phyloP scores from a whole-genome alignment of 352 stramenopile species.

The Phytophthora gonapodyides region DNA sequence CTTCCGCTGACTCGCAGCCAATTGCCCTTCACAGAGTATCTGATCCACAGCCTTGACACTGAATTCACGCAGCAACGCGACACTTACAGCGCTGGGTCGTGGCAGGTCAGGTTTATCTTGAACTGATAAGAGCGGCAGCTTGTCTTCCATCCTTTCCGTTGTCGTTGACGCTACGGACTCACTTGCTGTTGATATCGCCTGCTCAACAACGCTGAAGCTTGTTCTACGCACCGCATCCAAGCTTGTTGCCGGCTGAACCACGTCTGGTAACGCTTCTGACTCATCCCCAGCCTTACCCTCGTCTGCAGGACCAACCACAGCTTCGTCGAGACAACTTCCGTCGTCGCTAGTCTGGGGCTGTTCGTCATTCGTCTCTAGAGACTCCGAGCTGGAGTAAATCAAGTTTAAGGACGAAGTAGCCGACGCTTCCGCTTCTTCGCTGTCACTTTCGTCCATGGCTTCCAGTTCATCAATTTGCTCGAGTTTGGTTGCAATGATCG shows the following conservation, averaged over 20 bases:
- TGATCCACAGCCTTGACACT: conserved; percentile 6
- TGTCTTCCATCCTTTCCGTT: background rate
- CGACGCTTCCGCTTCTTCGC: background rate
- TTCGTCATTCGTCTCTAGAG: background rate
- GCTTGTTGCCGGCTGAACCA: background rate
- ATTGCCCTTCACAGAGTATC: conserved; percentile 13
- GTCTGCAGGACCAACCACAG: background rate
- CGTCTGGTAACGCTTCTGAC: background rate
- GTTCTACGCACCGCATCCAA: conserved; percentile 6
- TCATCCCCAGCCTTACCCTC: background rate
- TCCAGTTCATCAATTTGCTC: too few species aligned
- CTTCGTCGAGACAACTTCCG: background rate
- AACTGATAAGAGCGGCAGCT: background rate
- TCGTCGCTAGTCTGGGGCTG: background rate
- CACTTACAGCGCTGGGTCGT: background rate
- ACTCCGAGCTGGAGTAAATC: background rate
- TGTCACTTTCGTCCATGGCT: too few species aligned
- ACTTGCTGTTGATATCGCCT: conserved; percentile 14
- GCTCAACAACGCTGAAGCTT: conserved; percentile 2
- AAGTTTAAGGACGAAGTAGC: background rate
- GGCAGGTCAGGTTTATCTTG: background rate
- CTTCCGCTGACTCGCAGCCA: conserved; percentile 3
- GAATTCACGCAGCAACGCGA: conserved; percentile 4
- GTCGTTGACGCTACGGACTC: conserved; percentile 2
- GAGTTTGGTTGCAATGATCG: conserved; percentile 9